phyloP scores from a whole-genome alignment of 2,329 filamentous ascomycete species.

The Knoxdaviesia capensis region DNA sequence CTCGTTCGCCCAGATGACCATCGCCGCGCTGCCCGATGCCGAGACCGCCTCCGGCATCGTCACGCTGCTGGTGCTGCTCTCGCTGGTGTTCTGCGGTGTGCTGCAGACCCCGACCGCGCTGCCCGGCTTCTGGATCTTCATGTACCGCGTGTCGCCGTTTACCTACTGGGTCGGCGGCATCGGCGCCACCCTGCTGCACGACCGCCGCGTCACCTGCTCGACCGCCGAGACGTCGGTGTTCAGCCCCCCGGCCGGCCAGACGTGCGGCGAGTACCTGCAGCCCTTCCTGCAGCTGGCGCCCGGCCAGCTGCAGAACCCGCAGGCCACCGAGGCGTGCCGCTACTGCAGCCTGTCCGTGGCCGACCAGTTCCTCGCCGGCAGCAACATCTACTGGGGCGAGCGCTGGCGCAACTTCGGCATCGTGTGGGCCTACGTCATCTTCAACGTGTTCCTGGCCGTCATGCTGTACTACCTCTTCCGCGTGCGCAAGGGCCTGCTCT shows the following conservation, averaged over 20 bases:
- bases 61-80: slow-evolving; percentile 37
- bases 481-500: slow-evolving; percentile 26
- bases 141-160: slow-evolving; percentile 49
- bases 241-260: slow-evolving; percentile 37
- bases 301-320: slow-evolving; percentile 42
- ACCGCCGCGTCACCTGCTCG: slow-evolving; percentile 29
- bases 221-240: slow-evolving; percentile 41
- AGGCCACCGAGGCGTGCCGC: slow-evolving; percentile 33
- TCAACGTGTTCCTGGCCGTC: slow-evolving; percentile 40
- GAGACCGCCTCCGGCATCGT: slow-evolving; percentile 46
- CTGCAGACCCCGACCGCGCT: slow-evolving; percentile 35
- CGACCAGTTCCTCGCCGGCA: slow-evolving; percentile 32
- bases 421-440: slow-evolving; percentile 43
- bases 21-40: slow-evolving; percentile 48
- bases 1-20: slow-evolving; percentile 55
- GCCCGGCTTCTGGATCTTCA: slow-evolving; percentile 59
- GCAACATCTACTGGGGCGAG: slow-evolving; percentile 27
- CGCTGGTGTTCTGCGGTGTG: slow-evolving; percentile 42
- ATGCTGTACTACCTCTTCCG: slow-evolving; percentile 42
- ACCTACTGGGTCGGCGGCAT: slow-evolving; percentile 52
- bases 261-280: slow-evolving; percentile 43
- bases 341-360: slow-evolving; percentile 48
- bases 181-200: slow-evolving; percentile 42
- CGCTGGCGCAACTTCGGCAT: slow-evolving; percentile 53
- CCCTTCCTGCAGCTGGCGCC: slow-evolving; percentile 26